Base-by-base conservation (phyloP, 164 flowering plant species). In the Berberis vulgaris region DNA sequence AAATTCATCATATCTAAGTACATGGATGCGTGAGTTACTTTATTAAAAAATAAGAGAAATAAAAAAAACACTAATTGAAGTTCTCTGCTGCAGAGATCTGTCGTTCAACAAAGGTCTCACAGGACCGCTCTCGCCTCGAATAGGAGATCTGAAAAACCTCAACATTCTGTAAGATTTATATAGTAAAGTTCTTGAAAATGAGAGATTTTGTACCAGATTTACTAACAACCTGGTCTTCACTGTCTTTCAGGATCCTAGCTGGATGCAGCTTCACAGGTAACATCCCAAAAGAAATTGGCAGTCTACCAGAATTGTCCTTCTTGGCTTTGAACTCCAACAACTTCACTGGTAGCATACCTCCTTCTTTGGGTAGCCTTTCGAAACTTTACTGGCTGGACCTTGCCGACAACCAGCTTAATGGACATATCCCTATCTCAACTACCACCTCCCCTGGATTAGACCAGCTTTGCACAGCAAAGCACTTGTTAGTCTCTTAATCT, bases 341-440 rank as follows among this genome's bases (percentile, higher is more conserved):
- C 65, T 85, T 91, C 58, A 83, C 79, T 1, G 95, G 97, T 1
- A 56, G 39, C 3, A 87, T 94, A 63, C 99, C 97, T 43, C 73
- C 87, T 55, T 80, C 95, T 43, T 71, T 91, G 69, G 99, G 99
- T 12, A 80, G 69, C 13, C 91, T 91, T 45, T 77, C 87, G 42
- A 74, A 91, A 8, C 78, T 94, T 39, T 87, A 89, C 75, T 94
- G 97, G 97, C 76, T 94, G 62, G 99, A 94, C 74, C 61, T 91
- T 55, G 89, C 99, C 38, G 99, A 88, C 57, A 94, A 94, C 73
- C 84, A 85, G 77, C 69, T 94, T 67, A 79, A 67, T 59, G 99
- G 97, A 66, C 1, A 81, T 10, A 38, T 94, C 52, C 97, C 99
- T 2, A 78, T 88, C 63, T 91, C 99, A 58, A 77, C 84, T 43